Evolutionary conservation across 2,329 filamentous ascomycete species (phyloP), one percentile per base, ranked within the genome.

Genomic region (Talaromyces sp.): DNA sequence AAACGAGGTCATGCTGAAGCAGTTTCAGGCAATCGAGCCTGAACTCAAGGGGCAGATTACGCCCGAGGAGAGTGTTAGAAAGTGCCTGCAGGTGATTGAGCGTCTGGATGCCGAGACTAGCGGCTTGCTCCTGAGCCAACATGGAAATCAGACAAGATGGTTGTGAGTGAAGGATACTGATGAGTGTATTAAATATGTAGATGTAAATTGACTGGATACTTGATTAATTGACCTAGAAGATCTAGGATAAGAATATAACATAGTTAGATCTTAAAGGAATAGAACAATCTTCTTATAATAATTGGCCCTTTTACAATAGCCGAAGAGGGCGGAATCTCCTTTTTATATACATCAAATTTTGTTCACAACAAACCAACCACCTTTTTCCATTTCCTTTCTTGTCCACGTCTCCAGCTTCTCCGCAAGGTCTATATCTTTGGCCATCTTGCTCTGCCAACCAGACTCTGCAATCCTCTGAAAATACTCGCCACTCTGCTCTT

Each of bases 111-210:
- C 55, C 17, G 58, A 63, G 17, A 62, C 41, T 46, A 71, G 67
- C 54, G 69, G 69, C 35, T 61, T 63, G 53, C 53, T 69, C 51
- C 2, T 71, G 46, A 66, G 63, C 27, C 69, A 70, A 60, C 64
- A 68, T 63, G 69, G 69, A 38, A 55, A 80, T 4, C 77, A 69
- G 13, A 38, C 35, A 4, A 78, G 49, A 3, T 54, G 41, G 38
- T 59, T 53, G 6, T 53, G 14, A 38, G 32, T 17, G 14, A 4
- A 4, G 10, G 31, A 32, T 32, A 32, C 31, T 32, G 1, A 32
- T 11, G n/a, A n/a, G 4, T 35, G 31, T 32, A 35, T 14, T 35
- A 14, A 14, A 35, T 4, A 27, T 35, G 13, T 35, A 35, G 32
- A 14, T 5, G 13, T 14, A 5, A 35, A 35, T 35, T 35, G 13